Evolutionary conservation across 2,329 filamentous ascomycete genomes (phyloP).

Genomic region (Onygenales sp.): DNA sequence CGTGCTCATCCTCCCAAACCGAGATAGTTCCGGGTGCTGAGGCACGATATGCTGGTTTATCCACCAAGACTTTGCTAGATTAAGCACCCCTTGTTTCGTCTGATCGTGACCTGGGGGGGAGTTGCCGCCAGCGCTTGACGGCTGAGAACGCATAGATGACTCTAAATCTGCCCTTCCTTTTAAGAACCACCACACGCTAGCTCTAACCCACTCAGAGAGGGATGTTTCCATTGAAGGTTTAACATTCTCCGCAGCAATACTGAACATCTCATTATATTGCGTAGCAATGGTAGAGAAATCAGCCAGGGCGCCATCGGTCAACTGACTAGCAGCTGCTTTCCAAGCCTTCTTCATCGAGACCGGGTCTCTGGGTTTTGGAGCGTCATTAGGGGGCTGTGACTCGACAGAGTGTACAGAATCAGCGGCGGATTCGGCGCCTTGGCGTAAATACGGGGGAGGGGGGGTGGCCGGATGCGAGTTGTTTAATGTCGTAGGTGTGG

Average conservation of each 20-base stretch:
- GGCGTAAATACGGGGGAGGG: slow-evolving; percentile 7
- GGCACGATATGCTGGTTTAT: slow-evolving; percentile 43
- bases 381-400: background rate
- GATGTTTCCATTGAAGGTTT: slow-evolving; percentile 56
- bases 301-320: slow-evolving; percentile 56
- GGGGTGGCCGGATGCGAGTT: background rate
- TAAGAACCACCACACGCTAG: slow-evolving; percentile 82
- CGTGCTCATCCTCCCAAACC: slow-evolving; percentile 31
- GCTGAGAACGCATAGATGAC: slow-evolving; percentile 55
- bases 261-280: slow-evolving; percentile 67
- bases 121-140: slow-evolving; percentile 44
- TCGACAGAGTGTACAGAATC: slow-evolving; percentile 3
- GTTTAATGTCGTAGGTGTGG: background rate
- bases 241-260: slow-evolving; percentile 64
- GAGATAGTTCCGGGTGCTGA: slow-evolving; percentile 27
- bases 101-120: slow-evolving; percentile 34
- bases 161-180: slow-evolving; percentile 71
- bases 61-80: slow-evolving; percentile 81
- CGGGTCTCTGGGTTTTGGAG: slow-evolving; percentile 1
- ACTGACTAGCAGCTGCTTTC: slow-evolving; percentile 30
- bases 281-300: slow-evolving; percentile 62
- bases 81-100: slow-evolving; percentile 67
- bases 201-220: slow-evolving; percentile 59
- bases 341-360: slow-evolving; percentile 23
- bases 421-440: slow-evolving; percentile 9